Conservation (phyloP, 2,329 filamentous ascomycete species). For the Fusarium keratoplasticum region DNA sequence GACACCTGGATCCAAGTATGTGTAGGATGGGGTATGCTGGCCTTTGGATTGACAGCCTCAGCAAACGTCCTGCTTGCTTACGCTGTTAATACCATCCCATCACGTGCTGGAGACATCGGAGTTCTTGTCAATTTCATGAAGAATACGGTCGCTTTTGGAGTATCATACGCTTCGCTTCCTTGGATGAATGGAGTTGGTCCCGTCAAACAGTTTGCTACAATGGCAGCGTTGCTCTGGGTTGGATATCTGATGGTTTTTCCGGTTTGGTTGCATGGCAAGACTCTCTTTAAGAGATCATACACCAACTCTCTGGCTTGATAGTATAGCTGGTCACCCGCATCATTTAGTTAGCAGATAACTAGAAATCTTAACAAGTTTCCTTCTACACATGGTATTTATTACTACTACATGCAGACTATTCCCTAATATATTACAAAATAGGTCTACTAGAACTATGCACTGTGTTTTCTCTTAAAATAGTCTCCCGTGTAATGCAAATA, state of each 20-base stretch:
- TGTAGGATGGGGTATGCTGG: constrained; percentile 1
- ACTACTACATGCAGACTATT: neutral
- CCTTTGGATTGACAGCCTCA: constrained; percentile 1
- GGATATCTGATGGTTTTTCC: constrained; percentile 6
- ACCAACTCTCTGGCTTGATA: neutral
- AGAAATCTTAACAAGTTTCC: neutral
- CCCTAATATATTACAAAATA: too few species aligned
- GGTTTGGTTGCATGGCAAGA: neutral
- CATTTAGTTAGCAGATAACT: too few species aligned
- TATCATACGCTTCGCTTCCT: neutral
- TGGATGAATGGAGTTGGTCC: constrained; percentile 4
- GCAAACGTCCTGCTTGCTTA: constrained; percentile 9
- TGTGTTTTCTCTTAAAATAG: too few species aligned
- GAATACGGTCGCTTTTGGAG: constrained; percentile 6
- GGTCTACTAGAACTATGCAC: too few species aligned
- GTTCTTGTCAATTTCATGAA: constrained; percentile 5
- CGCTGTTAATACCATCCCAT: neutral
- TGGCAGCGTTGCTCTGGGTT: constrained; percentile 2
- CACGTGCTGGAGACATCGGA: neutral
- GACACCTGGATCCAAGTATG: neutral
- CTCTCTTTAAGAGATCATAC: neutral
- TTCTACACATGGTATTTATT: neutral
- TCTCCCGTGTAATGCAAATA: too few species aligned
- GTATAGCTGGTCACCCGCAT: neutral
- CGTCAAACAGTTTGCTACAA: constrained; percentile 2